Percentiles rank a stretch among this genome's conserved stretches.
Evolutionary conservation across 768 basidiomycete species (phyloP).

Genomic region (Trametopsis cervina): DNA sequence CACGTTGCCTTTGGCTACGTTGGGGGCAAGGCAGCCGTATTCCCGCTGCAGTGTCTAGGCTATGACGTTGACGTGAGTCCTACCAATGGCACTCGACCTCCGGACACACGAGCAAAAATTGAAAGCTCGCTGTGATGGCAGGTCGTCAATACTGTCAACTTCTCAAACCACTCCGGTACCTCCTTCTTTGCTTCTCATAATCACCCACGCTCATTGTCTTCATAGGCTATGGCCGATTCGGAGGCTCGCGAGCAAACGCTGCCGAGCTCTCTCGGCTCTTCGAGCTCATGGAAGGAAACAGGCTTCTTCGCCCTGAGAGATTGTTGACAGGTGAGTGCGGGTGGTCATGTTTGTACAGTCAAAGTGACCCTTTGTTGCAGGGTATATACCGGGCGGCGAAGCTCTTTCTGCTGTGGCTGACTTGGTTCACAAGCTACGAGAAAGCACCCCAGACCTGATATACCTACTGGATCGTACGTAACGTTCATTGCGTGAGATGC

Average conservation of each 20-base stretch:
- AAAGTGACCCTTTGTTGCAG: slow-evolving; percentile 26
- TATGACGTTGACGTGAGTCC: slow-evolving; percentile 88
- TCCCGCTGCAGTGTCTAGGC: slow-evolving; percentile 78
- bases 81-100: slow-evolving; percentile 8
- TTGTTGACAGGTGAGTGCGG: slow-evolving; percentile 65
- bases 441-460: slow-evolving; percentile 50
- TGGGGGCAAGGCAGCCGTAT: slow-evolving; percentile 75
- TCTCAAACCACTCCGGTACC: slow-evolving; percentile 89
- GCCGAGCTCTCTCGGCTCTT: slow-evolving; percentile 76
- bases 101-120: neutral
- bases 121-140: no score
- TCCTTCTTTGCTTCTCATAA: no score
- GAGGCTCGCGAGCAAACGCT: slow-evolving; percentile 73
- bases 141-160: slow-evolving; percentile 91
- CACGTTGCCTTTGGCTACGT: slow-evolving; percentile 95
- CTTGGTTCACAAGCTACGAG: slow-evolving; percentile 54
- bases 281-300: slow-evolving; percentile 63
- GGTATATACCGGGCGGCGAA: slow-evolving; percentile 85
- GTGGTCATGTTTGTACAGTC: neutral
- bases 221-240: slow-evolving; percentile 77
- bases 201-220: slow-evolving; percentile 16
- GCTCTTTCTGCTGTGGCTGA: slow-evolving; percentile 61
- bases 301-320: slow-evolving; percentile 62
- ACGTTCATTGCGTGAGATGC: neutral
- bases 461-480: slow-evolving; percentile 90